Percentiles rank a stretch among this genome's conserved stretches.
These are phyloP conservation scores for Triticum monococcum DNA, from an alignment of 176 grass and related monocot species.

Conservation along the genomic window DNA sequence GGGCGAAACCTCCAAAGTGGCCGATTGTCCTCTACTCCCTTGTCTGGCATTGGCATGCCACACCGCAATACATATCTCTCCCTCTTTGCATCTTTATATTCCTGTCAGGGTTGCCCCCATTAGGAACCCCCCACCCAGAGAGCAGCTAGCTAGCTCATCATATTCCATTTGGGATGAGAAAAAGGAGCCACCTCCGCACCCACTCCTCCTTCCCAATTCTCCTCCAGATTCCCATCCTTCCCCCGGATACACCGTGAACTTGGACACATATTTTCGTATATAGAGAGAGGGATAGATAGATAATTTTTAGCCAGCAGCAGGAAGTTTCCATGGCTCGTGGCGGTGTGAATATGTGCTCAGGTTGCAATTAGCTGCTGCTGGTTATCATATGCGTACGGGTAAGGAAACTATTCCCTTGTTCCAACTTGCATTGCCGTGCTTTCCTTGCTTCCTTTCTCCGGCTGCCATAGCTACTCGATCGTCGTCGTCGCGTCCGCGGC, in stretches of 20 bases:
- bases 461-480: neutral
- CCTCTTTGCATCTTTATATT: slow-evolving; percentile 40
- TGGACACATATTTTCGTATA: neutral
- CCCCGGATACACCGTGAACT: slow-evolving; percentile 28
- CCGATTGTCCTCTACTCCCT: slow-evolving; percentile 23
- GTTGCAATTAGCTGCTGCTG: slow-evolving; percentile 27
- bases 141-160: neutral
- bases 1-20: slow-evolving; percentile 36
- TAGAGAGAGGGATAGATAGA: neutral
- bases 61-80: neutral
- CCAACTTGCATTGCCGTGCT: slow-evolving; percentile 36
- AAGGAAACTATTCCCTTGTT: slow-evolving; percentile 1
- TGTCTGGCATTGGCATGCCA: slow-evolving; percentile 18
- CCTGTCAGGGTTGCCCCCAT: slow-evolving; percentile 39
- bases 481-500: neutral
- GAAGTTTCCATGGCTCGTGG: slow-evolving; percentile 29
- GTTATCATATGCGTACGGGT: neutral
- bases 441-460: slow-evolving; percentile 9
- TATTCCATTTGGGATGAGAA: slow-evolving; percentile 46
- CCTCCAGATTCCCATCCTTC: slow-evolving; percentile 44
- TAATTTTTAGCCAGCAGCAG: neutral
- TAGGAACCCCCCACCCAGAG: slow-evolving; percentile 22
- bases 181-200: slow-evolving; percentile 1
- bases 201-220: slow-evolving; percentile 33
- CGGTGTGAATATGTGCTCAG: slow-evolving; percentile 21